phyloP scores from a whole-genome alignment of 768 basidiomycete genomes.

The Lentinula guzmanii region DNA sequence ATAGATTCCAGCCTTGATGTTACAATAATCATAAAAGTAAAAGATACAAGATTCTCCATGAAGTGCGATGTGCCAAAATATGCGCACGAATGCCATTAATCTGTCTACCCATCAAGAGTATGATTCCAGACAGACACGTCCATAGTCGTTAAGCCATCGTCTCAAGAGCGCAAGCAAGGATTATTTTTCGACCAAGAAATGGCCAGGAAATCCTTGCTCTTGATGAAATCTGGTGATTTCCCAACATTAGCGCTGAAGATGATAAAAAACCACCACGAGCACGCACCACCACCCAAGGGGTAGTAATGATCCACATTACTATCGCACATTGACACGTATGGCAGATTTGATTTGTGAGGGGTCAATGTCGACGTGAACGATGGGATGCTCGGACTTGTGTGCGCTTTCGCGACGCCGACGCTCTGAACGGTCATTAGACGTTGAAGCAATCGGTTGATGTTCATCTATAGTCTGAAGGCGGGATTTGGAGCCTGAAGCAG shows the following conservation, averaged over 20 bases:
- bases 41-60: background rate
- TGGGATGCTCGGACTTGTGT: slow-evolving; percentile 8
- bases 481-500: slow-evolving; percentile 11
- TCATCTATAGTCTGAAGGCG: slow-evolving; percentile 18
- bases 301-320: slow-evolving; percentile 7
- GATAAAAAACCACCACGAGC: too few species aligned
- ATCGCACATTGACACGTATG: slow-evolving; percentile 27
- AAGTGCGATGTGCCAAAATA: background rate
- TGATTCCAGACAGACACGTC: background rate
- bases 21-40: background rate
- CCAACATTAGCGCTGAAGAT: background rate
- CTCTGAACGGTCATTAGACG: slow-evolving; percentile 7
- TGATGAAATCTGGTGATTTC: background rate
- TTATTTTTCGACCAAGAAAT: background rate
- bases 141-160: background rate
- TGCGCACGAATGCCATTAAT: background rate
- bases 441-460: slow-evolving; percentile 16
- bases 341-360: slow-evolving; percentile 24
- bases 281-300: background rate
- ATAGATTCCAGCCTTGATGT: background rate
- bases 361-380: slow-evolving; percentile 21
- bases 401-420: background rate
- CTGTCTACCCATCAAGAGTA: background rate
- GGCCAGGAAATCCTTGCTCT: background rate
- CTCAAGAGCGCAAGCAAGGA: background rate